These are phyloP conservation scores for Suillus sp. DNA, from an alignment of 768 basidiomycete species.

Conservation along the genomic window DNA sequence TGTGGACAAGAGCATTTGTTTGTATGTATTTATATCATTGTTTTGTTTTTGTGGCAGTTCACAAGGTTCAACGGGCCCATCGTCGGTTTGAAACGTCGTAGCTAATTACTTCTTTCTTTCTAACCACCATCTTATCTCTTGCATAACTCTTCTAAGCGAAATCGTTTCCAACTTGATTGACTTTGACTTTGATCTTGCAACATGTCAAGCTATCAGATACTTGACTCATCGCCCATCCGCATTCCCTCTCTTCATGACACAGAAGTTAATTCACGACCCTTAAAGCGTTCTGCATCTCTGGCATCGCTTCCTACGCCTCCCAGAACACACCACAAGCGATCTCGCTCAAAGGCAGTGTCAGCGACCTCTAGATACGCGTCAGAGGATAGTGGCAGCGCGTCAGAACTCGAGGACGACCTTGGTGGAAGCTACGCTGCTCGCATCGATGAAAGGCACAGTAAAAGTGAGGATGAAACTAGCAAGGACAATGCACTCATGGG, in stretches of 20 bases:
- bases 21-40: conserved; percentile 4
- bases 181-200: conserved; percentile 4
- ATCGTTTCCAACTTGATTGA: conserved; percentile 7
- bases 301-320: conserved; percentile 71
- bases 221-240: conserved; percentile 35
- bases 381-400: conserved; percentile 37
- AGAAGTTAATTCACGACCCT: conserved; percentile 32
- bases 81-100: conserved; percentile 5
- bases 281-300: conserved; percentile 66
- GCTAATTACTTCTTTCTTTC: conserved; percentile 6
- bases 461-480: conserved; percentile 19
- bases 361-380: conserved; percentile 50
- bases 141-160: conserved; percentile 1
- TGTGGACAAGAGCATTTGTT: background rate
- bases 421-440: conserved; percentile 17
- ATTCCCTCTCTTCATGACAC: conserved; percentile 19
- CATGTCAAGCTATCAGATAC: conserved; percentile 37
- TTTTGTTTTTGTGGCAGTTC: conserved; percentile 1
- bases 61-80: background rate
- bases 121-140: conserved; percentile 11
- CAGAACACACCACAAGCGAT: conserved; percentile 52
- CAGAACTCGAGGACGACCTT: conserved; percentile 31
- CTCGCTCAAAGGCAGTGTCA: conserved; percentile 44
- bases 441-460: conserved; percentile 14
- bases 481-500: conserved; percentile 25